Evolutionary conservation across 768 basidiomycete genomes (phyloP).

Genomic region (Cystofilobasidium bisporidii): DNA sequence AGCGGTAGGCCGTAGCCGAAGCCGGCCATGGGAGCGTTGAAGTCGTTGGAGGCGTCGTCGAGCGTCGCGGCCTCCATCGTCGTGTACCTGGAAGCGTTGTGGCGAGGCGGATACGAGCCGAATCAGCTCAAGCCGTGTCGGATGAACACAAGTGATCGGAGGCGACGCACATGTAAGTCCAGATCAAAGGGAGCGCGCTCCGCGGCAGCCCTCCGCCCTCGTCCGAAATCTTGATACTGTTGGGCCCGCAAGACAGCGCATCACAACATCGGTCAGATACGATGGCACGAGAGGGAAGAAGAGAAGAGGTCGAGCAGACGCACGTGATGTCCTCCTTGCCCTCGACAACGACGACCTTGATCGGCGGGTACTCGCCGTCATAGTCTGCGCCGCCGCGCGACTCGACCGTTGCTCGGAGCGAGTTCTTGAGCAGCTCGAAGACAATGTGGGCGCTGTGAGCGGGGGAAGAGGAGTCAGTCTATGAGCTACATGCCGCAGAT

Average conservation of each 20-base stretch:
- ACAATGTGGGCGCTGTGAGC: slow-evolving; percentile 58
- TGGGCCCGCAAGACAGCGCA: too few species aligned
- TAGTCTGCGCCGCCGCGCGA: slow-evolving; percentile 64
- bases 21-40: slow-evolving; percentile 96
- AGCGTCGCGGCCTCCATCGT: slow-evolving; percentile 47
- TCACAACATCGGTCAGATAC: not conserved
- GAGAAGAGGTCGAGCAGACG: too few species aligned
- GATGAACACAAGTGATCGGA: too few species aligned
- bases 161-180: slow-evolving; percentile 92
- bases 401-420: slow-evolving; percentile 90
- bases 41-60: slow-evolving; percentile 54
- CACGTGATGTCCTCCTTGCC: slow-evolving; percentile 27
- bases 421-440: slow-evolving; percentile 97
- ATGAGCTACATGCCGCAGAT: too few species aligned
- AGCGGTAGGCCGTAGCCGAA: slow-evolving; percentile 80
- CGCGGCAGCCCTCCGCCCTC: slow-evolving; percentile 92
- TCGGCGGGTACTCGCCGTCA: slow-evolving; percentile 72
- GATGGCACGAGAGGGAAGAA: not conserved
- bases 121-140: too few species aligned
- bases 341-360: slow-evolving; percentile 89
- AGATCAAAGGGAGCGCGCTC: slow-evolving; percentile 51
- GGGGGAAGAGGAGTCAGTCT: not conserved
- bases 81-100: slow-evolving; percentile 32
- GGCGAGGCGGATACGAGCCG: too few species aligned
- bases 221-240: slow-evolving; percentile 92